Percentiles rank a stretch among this genome's conserved stretches.
Evolutionary conservation across 805 yeast genomes (phyloP).

Genomic region (Nakazawaea ishiwadae): DNA sequence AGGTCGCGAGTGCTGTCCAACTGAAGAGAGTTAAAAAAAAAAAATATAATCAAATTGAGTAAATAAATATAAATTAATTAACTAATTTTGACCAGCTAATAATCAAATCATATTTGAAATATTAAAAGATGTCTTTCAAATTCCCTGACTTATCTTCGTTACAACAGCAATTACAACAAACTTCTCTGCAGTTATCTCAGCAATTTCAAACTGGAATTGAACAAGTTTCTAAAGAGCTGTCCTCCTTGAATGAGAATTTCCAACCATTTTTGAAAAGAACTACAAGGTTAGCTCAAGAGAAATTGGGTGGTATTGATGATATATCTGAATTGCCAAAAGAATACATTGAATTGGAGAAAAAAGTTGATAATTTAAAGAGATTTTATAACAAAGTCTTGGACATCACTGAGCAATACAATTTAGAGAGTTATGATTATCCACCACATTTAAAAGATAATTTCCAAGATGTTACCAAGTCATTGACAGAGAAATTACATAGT

Average conservation of each 20-base stretch:
- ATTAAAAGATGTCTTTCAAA: slow-evolving; percentile 27
- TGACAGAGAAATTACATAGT: slow-evolving; percentile 52
- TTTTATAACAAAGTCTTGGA: slow-evolving; percentile 49
- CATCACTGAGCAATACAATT: slow-evolving; percentile 60
- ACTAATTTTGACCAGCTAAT: neutral
- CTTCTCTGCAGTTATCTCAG: slow-evolving; percentile 27
- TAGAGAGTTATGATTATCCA: slow-evolving; percentile 78
- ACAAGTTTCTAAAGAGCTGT: slow-evolving; percentile 29
- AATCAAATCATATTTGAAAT: no score
- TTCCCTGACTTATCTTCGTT: slow-evolving; percentile 25
- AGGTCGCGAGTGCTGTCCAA: no score
- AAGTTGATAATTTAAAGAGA: slow-evolving; percentile 58
- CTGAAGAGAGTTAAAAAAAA: neutral
- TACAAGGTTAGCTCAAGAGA: slow-evolving; percentile 54
- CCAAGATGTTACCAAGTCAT: slow-evolving; percentile 53
- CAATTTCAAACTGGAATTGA: slow-evolving; percentile 27
- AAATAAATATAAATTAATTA: neutral
- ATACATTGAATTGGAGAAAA: slow-evolving; percentile 61
- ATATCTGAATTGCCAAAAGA: slow-evolving; percentile 73
- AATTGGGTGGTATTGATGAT: slow-evolving; percentile 59
- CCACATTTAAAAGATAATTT: slow-evolving; percentile 70
- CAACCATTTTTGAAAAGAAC: slow-evolving; percentile 59
- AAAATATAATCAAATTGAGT: neutral
- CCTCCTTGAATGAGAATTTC: slow-evolving; percentile 29
- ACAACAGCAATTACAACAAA: slow-evolving; percentile 27